phyloP scores from a whole-genome alignment of 148 eudicot species.

The Diospyros lotus region DNA sequence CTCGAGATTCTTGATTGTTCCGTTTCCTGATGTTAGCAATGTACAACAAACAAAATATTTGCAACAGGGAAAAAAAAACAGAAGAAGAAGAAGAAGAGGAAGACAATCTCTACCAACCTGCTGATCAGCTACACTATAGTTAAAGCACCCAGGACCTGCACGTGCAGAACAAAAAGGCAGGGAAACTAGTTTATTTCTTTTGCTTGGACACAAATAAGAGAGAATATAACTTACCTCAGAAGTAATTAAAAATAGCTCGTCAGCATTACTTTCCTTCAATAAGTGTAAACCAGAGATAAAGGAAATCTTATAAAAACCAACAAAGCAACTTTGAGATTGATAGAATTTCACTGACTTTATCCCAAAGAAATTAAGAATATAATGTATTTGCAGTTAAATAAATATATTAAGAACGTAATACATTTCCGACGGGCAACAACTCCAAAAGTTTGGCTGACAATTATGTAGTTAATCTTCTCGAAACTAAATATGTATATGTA shows the following conservation, averaged over 20 bases:
- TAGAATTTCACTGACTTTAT: neutral
- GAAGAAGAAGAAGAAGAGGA: no score
- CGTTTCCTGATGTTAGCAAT: no score
- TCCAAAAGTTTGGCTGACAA: no score
- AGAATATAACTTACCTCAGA: conserved; percentile 2
- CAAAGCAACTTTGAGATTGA: conserved; percentile 1
- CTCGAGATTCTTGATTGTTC: no score
- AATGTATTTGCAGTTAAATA: no score
- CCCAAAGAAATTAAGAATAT: neutral
- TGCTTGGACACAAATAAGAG: neutral
- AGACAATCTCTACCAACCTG: conserved; percentile 82
- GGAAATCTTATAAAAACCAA: neutral
- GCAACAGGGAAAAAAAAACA: no score
- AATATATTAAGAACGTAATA: no score
- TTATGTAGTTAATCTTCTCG: no score
- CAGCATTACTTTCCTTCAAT: neutral
- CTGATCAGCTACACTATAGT: conserved; percentile 85
- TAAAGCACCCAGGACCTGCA: conserved; percentile 81
- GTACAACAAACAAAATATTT: no score
- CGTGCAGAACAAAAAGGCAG: conserved; percentile 30
- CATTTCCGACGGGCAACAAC: no score
- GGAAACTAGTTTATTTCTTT: neutral
- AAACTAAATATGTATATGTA: no score
- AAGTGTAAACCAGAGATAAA: neutral
- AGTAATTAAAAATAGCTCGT: no score